Percentiles rank a stretch among this genome's conserved stretches.
Evolutionary conservation across 2,329 filamentous ascomycete species (phyloP).

Genomic region (Ceratocystis cubensis): DNA sequence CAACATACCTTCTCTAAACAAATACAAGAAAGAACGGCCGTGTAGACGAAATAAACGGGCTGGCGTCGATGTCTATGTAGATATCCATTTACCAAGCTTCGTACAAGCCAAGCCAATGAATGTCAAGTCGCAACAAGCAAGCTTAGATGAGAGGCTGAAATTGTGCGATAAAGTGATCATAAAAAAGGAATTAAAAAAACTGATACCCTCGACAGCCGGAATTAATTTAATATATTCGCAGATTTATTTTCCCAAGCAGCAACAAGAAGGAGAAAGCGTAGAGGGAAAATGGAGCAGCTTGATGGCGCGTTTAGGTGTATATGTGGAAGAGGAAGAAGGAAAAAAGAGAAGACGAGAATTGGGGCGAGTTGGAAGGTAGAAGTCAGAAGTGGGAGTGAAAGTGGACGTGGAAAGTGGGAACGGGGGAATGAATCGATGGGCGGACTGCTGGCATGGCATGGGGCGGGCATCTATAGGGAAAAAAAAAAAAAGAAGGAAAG

Average conservation of each 20-base stretch:
- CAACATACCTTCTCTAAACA: slow-evolving; percentile 1
- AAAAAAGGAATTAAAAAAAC: background rate
- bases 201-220: background rate
- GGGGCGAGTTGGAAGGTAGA: background rate
- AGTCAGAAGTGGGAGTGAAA: slow-evolving; percentile 5
- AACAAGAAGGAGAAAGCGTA: background rate
- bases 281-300: background rate
- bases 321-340: background rate
- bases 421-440: background rate
- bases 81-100: background rate
- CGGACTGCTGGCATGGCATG: background rate
- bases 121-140: slow-evolving; percentile 5
- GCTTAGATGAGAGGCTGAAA: background rate
- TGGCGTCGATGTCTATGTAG: background rate
- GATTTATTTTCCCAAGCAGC: background rate
- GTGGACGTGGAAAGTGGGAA: slow-evolving; percentile 9
- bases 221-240: background rate
- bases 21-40: background rate
- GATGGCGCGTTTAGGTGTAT: slow-evolving; percentile 1
- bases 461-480: slow-evolving; percentile 5
- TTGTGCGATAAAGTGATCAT: slow-evolving; percentile 3
- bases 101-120: slow-evolving; percentile 2
- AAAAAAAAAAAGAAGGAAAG: slow-evolving; percentile 11
- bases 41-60: background rate
- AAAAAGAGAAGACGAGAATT: background rate